These are phyloP conservation scores for Boletus rubropictus DNA, from an alignment of 768 basidiomycete genomes.

Conservation along the genomic window DNA sequence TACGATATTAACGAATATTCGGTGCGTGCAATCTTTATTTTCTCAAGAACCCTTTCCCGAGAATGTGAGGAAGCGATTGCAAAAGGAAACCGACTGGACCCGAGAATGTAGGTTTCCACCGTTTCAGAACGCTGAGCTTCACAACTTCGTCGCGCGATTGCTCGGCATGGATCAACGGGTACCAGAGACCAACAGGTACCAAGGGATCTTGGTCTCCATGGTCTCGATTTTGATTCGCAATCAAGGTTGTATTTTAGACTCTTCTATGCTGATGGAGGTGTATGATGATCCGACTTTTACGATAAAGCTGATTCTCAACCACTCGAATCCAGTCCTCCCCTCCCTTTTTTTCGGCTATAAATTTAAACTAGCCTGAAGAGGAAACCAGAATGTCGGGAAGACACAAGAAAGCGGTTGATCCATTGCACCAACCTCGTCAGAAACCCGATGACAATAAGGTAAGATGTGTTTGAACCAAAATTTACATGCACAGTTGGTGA, in stretches of 20 bases:
- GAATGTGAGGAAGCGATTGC: slow-evolving; percentile 1
- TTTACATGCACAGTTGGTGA: too few species aligned
- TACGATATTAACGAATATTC: slow-evolving; percentile 71
- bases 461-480: too few species aligned
- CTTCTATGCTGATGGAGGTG: neutral
- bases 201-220: slow-evolving; percentile 74
- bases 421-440: neutral
- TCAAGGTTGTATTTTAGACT: neutral
- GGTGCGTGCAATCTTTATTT: slow-evolving; percentile 87
- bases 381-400: too few species aligned
- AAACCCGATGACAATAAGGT: too few species aligned
- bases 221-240: slow-evolving; percentile 1
- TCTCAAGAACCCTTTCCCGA: slow-evolving; percentile 79
- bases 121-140: slow-evolving; percentile 79
- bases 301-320: neutral
- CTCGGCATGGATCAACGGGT: slow-evolving; percentile 52
- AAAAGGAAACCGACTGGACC: slow-evolving; percentile 26
- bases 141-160: slow-evolving; percentile 71
- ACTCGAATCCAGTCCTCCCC: too few species aligned
- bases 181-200: slow-evolving; percentile 71
- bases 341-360: neutral
- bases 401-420: neutral
- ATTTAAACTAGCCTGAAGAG: too few species aligned
- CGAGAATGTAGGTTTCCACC: slow-evolving; percentile 57
- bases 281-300: too few species aligned